A percentile compares a stretch with the other conserved stretches of the same genome.
Evolutionary conservation across 352 stramenopile genomes (phyloP).

Genomic region (Phytopythium oedochilum): DNA sequence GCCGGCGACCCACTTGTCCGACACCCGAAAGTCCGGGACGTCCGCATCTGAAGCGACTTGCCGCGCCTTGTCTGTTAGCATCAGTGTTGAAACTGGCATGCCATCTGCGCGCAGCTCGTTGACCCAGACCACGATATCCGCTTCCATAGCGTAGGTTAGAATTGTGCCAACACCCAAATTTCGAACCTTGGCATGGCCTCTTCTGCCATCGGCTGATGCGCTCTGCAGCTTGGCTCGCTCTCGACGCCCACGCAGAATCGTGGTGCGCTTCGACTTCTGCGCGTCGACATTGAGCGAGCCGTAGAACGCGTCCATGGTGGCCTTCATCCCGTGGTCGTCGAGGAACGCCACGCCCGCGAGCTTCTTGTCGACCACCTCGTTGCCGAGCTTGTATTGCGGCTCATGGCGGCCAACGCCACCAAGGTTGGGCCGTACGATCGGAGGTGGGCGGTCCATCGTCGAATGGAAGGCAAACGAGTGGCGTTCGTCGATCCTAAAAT

Average conservation of each 20-base stretch:
- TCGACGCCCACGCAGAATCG: background rate
- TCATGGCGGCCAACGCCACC: background rate
- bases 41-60: too few species aligned
- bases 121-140: background rate
- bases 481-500: background rate
- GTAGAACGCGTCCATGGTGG: background rate
- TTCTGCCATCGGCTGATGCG: background rate
- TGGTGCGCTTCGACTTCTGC: background rate
- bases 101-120: background rate
- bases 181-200: background rate
- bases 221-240: background rate
- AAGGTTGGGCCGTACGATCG: background rate
- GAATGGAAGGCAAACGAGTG: too few species aligned
- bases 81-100: background rate
- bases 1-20: background rate
- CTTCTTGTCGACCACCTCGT: background rate
- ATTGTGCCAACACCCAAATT: background rate
- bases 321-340: too few species aligned
- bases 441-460: background rate
- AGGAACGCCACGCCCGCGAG: background rate
- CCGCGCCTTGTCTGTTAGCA: background rate
- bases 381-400: background rate
- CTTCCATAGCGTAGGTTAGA: background rate
- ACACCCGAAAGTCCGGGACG: background rate
- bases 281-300: accelerated